phyloP scores from a whole-genome alignment of 805 yeast species.

The Zygotorulaspora chibaensis region DNA sequence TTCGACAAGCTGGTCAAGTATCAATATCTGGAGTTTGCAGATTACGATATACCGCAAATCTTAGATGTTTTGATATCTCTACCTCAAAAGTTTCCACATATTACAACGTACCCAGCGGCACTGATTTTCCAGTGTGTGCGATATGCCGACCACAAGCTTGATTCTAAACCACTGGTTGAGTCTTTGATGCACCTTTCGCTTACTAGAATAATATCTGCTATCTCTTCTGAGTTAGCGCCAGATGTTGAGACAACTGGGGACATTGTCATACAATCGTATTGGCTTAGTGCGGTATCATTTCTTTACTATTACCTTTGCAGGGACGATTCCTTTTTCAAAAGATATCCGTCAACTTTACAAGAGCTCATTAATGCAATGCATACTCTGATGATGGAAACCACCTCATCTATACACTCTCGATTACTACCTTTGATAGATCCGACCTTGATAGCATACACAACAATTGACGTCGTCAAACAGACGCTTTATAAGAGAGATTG shows the following conservation, averaged over 20 bases:
- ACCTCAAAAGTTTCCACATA: slow-evolving; percentile 50
- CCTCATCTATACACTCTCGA: slow-evolving; percentile 61
- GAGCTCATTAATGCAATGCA: slow-evolving; percentile 53
- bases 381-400: slow-evolving; percentile 59
- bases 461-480: slow-evolving; percentile 75
- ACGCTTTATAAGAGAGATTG: slow-evolving; percentile 73
- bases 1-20: slow-evolving; percentile 52
- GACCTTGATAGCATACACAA: slow-evolving; percentile 69
- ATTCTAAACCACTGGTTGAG: slow-evolving; percentile 53
- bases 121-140: slow-evolving; percentile 65
- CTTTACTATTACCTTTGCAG: slow-evolving; percentile 71
- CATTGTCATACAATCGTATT: slow-evolving; percentile 70
- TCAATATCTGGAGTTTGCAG: slow-evolving; percentile 59
- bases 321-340: slow-evolving; percentile 53
- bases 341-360: slow-evolving; percentile 56
- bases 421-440: slow-evolving; percentile 55
- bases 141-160: slow-evolving; percentile 52
- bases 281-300: slow-evolving; percentile 80
- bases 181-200: slow-evolving; percentile 57
- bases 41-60: slow-evolving; percentile 68
- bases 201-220: slow-evolving; percentile 55
- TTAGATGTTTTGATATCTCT: slow-evolving; percentile 55
- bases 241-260: slow-evolving; percentile 42
- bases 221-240: slow-evolving; percentile 24
- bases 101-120: slow-evolving; percentile 58